Conservation (phyloP, 2,329 filamentous ascomycete species). For the Hypoxylon sp. region DNA sequence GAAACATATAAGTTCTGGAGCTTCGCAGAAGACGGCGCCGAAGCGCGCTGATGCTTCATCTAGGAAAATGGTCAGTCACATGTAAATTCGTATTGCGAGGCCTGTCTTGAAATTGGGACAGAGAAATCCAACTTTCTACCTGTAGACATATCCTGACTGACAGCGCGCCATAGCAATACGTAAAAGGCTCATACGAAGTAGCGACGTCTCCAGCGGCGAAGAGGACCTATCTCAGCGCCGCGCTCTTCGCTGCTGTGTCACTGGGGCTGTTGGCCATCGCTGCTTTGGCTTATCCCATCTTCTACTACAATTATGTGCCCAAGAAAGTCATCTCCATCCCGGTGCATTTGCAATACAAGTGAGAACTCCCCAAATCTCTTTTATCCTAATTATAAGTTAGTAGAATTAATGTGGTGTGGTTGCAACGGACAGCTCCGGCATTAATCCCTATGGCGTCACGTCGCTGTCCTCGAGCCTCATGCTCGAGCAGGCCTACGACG, state of each 20-base stretch:
- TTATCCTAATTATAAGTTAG: slow-evolving; percentile 2
- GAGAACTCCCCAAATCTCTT: slow-evolving; percentile 40
- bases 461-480: slow-evolving; percentile 70
- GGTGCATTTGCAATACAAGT: slow-evolving; percentile 73
- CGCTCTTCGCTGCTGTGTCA: slow-evolving; percentile 61
- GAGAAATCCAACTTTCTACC: background rate
- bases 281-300: slow-evolving; percentile 64
- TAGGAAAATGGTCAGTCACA: slow-evolving; percentile 42
- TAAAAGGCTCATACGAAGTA: slow-evolving; percentile 54
- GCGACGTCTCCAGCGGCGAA: slow-evolving; percentile 67
- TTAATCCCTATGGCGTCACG: slow-evolving; percentile 68
- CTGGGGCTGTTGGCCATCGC: slow-evolving; percentile 64
- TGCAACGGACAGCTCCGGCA: slow-evolving; percentile 57
- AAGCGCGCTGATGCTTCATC: slow-evolving; percentile 34
- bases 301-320: slow-evolving; percentile 71
- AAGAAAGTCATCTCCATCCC: slow-evolving; percentile 67
- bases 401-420: slow-evolving; percentile 6
- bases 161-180: slow-evolving; percentile 45
- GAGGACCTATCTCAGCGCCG: slow-evolving; percentile 63
- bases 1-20: slow-evolving; percentile 3
- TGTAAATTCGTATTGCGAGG: background rate
- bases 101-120: background rate
- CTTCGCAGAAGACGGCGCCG: slow-evolving; percentile 21
- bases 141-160: slow-evolving; percentile 12
- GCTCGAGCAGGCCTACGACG: slow-evolving; percentile 85